phyloP scores from a whole-genome alignment of 106 monocot species.

The Dendrobium catenatum region DNA sequence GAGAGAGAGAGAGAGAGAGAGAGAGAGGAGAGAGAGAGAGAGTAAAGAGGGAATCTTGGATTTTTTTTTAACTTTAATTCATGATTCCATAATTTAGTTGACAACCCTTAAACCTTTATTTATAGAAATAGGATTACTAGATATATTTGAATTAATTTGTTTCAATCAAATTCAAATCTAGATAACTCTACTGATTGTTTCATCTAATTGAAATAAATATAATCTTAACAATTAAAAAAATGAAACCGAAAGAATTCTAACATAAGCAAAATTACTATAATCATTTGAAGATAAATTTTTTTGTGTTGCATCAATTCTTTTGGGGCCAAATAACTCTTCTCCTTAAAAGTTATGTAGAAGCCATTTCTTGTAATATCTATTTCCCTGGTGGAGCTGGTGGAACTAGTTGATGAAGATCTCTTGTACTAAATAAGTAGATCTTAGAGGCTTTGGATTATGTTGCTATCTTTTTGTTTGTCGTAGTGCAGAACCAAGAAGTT shows the following conservation, averaged over 20 bases:
- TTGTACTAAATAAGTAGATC: too few species aligned
- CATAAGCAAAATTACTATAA: background rate
- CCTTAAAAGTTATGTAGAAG: background rate
- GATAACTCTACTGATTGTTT: background rate
- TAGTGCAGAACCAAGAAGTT: too few species aligned
- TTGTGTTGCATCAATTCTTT: background rate
- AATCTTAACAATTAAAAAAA: background rate
- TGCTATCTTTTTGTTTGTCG: too few species aligned
- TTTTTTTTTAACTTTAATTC: too few species aligned
- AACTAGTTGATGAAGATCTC: background rate
- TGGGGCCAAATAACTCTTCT: background rate
- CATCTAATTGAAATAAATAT: background rate
- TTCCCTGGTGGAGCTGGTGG: background rate
- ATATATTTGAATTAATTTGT: background rate
- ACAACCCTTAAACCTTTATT: background rate
- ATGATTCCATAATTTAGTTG: too few species aligned
- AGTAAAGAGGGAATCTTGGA: too few species aligned
- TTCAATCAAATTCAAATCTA: background rate
- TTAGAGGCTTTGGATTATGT: too few species aligned
- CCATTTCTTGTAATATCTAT: background rate
- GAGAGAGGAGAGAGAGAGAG: too few species aligned
- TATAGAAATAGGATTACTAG: background rate
- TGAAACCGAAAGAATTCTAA: background rate
- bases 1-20: background rate
- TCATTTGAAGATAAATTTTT: background rate